Evolutionary conservation across 805 yeast species (phyloP), one percentile per base, ranked within the genome.

Genomic region (Diddensiella transvaalensis): DNA sequence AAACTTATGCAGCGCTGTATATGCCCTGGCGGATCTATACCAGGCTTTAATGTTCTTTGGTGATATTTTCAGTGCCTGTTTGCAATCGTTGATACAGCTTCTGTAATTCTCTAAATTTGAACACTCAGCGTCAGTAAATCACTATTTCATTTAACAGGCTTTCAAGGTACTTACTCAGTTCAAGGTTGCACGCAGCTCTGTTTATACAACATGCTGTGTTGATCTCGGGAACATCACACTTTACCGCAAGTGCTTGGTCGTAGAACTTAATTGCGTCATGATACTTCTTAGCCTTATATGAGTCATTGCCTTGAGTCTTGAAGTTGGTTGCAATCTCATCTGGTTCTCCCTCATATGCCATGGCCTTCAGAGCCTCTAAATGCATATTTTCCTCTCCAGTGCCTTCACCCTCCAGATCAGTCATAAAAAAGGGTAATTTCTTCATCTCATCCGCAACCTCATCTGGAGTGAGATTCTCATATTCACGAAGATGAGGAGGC

Each of bases 321-420:
- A 90, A 93, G 61, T 89, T 90, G 21, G 79, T 74, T 3, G 97
- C 97, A 30, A 89, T 73, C 61, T 93, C 99, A 59, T 85, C 82
- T 0, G 97, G 96, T 54, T 88, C 96, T 40, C 98, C 99, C 43
- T 93, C 99, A 61, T 87, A 89, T 0, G 95, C 96, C 57, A 93
- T 71, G 3, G 96, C 91, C 61, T 83, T 84, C 49, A 93, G 73
- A 0, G 99, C 99, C 62, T 91, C 98, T 15, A 93, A 68, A 44
- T 80, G 83, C 3, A 73, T 61, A 60, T 86, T 87, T 45, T 66
- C 64, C 39, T 81, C 84, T 3, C 76, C 82, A 13, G 84, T 93
- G 56, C 85, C 88, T 2, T 81, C 78, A 24, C 79, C 86, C 59
- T 85, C 95, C 15, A 88, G 68, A 57, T 84, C 77, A 13, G 89